Percentiles rank a stretch among this genome's conserved stretches.
Conservation (phyloP, 2,329 filamentous ascomycete genomes). For the Paramyrothecium sp. region DNA sequence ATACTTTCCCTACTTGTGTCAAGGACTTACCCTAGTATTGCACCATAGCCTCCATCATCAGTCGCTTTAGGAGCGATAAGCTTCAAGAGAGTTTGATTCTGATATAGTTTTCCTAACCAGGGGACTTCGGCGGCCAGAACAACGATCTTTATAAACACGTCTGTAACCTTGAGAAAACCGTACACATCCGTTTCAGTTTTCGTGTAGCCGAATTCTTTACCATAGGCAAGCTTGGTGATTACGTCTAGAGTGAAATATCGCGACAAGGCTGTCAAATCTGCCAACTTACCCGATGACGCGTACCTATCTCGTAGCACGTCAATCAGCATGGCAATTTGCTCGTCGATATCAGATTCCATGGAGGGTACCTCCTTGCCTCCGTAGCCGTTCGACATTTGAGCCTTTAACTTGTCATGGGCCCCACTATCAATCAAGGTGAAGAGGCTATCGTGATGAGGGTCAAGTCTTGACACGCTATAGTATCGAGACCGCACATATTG, state of each 20-base stretch:
- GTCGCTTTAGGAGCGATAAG: not conserved
- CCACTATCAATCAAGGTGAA: not conserved
- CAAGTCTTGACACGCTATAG: not conserved
- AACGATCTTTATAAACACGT: not conserved
- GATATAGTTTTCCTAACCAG: not conserved
- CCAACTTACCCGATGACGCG: not conserved
- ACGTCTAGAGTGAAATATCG: conserved; percentile 50
- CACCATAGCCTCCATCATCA: not conserved
- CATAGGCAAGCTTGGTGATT: conserved; percentile 46
- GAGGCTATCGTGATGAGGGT: not conserved
- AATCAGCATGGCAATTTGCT: not conserved
- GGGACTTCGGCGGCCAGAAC: not conserved
- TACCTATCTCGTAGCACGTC: not conserved
- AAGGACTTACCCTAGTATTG: not conserved
- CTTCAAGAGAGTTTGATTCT: not conserved
- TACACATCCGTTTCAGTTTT: conserved; percentile 4
- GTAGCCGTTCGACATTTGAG: not conserved
- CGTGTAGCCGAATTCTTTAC: conserved; percentile 41
- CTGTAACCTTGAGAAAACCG: not conserved
- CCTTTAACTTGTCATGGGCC: not conserved
- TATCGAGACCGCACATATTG: not conserved
- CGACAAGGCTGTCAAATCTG: conserved; percentile 11
- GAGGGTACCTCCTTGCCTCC: not conserved
- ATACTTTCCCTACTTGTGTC: not conserved
- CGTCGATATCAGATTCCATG: not conserved